Evolutionary conservation across 768 basidiomycete species (phyloP).

Genomic region (Suillus sp.): DNA sequence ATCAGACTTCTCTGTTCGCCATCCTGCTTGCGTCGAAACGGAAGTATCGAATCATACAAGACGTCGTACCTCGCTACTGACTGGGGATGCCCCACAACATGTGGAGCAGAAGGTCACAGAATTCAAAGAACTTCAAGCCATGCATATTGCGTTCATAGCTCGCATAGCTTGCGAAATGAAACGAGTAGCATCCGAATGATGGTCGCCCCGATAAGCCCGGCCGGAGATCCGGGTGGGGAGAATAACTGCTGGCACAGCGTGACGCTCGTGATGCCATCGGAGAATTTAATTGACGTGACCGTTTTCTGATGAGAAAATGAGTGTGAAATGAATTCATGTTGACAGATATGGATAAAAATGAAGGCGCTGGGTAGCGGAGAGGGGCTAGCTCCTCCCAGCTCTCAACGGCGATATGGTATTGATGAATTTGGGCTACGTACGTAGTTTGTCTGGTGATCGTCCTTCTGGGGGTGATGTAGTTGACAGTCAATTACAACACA

Average conservation of each 20-base stretch:
- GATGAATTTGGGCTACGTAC: background rate
- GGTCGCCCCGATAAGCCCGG: background rate
- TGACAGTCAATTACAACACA: background rate
- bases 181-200: background rate
- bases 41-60: background rate
- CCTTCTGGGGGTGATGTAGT: background rate
- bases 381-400: background rate
- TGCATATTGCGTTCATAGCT: background rate
- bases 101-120: slow-evolving; percentile 1
- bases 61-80: background rate
- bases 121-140: background rate
- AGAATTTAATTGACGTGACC: background rate
- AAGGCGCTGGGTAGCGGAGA: background rate
- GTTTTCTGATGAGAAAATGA: slow-evolving; percentile 7
- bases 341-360: slow-evolving; percentile 1
- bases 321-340: background rate
- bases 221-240: background rate
- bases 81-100: background rate
- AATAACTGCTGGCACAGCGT: background rate
- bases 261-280: slow-evolving; percentile 1
- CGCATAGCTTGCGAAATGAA: slow-evolving; percentile 2
- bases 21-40: background rate
- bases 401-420: too few relatives aligned
- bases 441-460: background rate
- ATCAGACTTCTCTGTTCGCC: slow-evolving; percentile 6